Evolutionary conservation across 331 rosid genomes (phyloP).

Genomic region (Cydonia oblonga): DNA sequence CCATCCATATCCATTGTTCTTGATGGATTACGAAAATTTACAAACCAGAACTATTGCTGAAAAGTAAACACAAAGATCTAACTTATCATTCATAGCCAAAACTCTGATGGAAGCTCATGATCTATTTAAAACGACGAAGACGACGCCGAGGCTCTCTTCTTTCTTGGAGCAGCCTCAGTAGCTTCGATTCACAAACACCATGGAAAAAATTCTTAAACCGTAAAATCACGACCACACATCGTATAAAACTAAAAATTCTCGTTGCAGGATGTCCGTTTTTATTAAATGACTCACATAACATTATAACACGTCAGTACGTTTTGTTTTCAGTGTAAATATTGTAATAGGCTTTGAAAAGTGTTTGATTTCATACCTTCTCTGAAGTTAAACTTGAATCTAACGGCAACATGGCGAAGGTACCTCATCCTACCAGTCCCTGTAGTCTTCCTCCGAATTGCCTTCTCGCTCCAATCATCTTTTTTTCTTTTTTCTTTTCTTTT

Average conservation of each 20-base stretch:
- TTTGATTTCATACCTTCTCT: background rate
- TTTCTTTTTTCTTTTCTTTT: background rate
- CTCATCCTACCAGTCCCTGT: constrained; percentile 26
- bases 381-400: constrained; percentile 3
- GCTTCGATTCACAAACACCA: background rate
- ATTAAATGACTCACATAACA: too few relatives aligned
- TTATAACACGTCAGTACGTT: too few relatives aligned
- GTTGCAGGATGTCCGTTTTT: too few relatives aligned
- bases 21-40: background rate
- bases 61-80: background rate
- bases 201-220: too few relatives aligned
- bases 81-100: background rate
- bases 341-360: background rate
- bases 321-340: too few relatives aligned
- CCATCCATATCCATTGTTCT: too few relatives aligned
- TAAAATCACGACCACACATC: too few relatives aligned
- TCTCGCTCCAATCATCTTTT: constrained; percentile 18
- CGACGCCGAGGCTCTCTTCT: background rate
- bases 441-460: constrained; percentile 24
- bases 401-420: constrained; percentile 8
- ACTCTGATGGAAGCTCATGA: background rate
- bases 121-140: background rate
- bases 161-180: constrained; percentile 1
- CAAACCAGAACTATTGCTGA: background rate
- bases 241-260: too few relatives aligned